Base-by-base conservation (phyloP, 2,329 filamentous ascomycete genomes). In the Eutypa lata region DNA sequence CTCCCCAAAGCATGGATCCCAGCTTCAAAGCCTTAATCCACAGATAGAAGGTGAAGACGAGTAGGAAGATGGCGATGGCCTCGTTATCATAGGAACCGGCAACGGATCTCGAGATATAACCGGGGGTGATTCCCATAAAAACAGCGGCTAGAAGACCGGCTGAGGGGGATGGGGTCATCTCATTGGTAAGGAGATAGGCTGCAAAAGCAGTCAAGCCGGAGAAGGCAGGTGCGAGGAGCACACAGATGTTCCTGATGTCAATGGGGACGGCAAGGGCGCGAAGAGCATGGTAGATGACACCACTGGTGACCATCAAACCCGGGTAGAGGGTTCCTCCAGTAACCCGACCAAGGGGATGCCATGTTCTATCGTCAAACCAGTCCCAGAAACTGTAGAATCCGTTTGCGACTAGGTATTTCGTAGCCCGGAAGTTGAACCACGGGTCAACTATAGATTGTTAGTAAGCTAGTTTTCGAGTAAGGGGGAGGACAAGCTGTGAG, bases 381-480 rank as follows among this genome's bases (percentile, higher is more conserved):
- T 99, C 93, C 94, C 94, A 99, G 72, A 99, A 99, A 73, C 89
- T 91, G 74, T 96, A 95, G 77, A 99, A 97, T 65, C 94, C 94
- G 86, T 99, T 85, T 69, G 93, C 84, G 52, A 99, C 90, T 52
- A 99, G 84, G 69, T 99, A 97, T 76, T 97, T 97, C 52, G 94
- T 97, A 61, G 94, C 94, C 73, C 94, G 84, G 76, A 99, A 99
- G 76, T 99, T 99, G 79, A 99, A 99, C 94, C 94, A 99, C 35
- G 94, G 94, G 76, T 99, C 94, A 76, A 99, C 93, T 99, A 69
- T 44, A 67, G 48, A 42, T 60, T 21, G 24, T 66, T 62, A 71
- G 68, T 57, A 49, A 35, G 26, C 45, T 50, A 33, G n/a, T n/a
- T n/a, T 22, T 43, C 51, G n/a, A 43, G 37, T 42, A 48, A 46